Evolutionary conservation across 202 grass and related monocot genomes (phyloP).

Genomic region (Bolboschoenoplectus hybrid): DNA sequence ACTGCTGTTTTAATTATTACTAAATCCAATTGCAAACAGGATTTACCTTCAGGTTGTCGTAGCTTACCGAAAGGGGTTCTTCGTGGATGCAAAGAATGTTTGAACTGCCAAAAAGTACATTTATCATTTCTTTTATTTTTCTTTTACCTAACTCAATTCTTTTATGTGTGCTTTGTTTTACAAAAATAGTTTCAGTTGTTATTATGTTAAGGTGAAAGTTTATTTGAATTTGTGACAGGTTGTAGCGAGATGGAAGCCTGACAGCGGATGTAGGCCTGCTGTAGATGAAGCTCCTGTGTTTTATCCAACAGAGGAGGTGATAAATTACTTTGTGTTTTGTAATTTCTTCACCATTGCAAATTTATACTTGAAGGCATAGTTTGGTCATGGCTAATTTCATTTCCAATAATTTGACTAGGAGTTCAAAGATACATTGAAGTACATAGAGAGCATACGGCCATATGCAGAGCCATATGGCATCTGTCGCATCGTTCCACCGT

Average conservation of each 20-base stretch:
- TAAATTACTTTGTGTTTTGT: constrained; percentile 18
- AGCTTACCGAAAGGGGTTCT: constrained; percentile 87
- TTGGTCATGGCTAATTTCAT: constrained; percentile 5
- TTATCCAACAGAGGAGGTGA: constrained; percentile 85
- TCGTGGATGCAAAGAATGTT: constrained; percentile 75
- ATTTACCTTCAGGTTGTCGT: constrained; percentile 39
- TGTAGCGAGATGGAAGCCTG: constrained; percentile 79
- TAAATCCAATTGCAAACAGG: constrained; percentile 46
- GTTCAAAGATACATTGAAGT: constrained; percentile 88
- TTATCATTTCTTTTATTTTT: constrained; percentile 33
- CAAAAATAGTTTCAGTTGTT: constrained; percentile 26
- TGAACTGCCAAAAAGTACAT: constrained; percentile 76
- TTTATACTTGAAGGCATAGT: background rate
- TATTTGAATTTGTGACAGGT: constrained; percentile 57
- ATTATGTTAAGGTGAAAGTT: constrained; percentile 34
- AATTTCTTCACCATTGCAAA: background rate
- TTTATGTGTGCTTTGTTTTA: constrained; percentile 17
- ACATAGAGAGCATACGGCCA: constrained; percentile 75
- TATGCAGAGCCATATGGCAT: constrained; percentile 80
- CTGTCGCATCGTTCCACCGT: constrained; percentile 88
- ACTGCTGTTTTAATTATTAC: constrained; percentile 20
- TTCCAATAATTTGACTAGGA: constrained; percentile 47
- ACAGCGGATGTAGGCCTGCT: constrained; percentile 57
- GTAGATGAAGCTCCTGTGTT: constrained; percentile 87
- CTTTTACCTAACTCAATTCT: background rate